Base-by-base conservation (phyloP, 352 stramenopile species). In the Phytophthora pisi region DNA sequence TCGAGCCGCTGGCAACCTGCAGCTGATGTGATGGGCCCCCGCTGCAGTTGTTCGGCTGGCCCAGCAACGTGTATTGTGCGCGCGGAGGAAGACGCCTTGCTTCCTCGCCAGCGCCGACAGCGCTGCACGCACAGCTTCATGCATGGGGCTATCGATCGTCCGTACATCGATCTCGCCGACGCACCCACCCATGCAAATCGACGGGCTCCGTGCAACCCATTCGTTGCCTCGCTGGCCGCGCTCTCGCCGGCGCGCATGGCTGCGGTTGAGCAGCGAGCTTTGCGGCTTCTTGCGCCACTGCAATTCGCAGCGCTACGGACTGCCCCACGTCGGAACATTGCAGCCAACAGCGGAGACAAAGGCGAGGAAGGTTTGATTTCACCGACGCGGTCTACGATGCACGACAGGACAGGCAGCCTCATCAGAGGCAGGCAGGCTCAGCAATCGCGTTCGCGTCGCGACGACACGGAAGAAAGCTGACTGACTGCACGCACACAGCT, bases 161-260 rank as follows among this genome's bases (percentile, higher is more conserved):
- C 58, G 58, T 66, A 56, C 40, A 23, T 57, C 42, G 24, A 51
- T 51, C 58, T 42, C 36, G 34, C 34, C 34, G 10, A 40, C 11
- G 31, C 31, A 40, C 9, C 11, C 1, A 42, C 13, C 10, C 11
- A 42, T 16, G 34, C 34, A 42, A 42, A 24, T 64, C 51, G 47
- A 58, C 57, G 57, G 47, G 58, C 16, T 58, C 34, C 13, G 8
- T 61, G 51, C 40, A 61, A 67, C 42, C 61, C 61, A 68, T 68
- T 63, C 51, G 28, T 36, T 58, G 11, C 30, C 31, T 20, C 26
- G 50, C n/a, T 58, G 58, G 10, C 38, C 28, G 50, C 11, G 51
- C 42, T 61, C 59, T 66, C 28, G 58, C 40, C 38, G 23, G 16
- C 11, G 30, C n/a, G 38, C 38, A 61, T 61, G 54, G 55, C 24